Evolutionary conservation across 192 early-diverging fungal genomes (phyloP).

Genomic region (Rhizoclosmatium sp.): DNA sequence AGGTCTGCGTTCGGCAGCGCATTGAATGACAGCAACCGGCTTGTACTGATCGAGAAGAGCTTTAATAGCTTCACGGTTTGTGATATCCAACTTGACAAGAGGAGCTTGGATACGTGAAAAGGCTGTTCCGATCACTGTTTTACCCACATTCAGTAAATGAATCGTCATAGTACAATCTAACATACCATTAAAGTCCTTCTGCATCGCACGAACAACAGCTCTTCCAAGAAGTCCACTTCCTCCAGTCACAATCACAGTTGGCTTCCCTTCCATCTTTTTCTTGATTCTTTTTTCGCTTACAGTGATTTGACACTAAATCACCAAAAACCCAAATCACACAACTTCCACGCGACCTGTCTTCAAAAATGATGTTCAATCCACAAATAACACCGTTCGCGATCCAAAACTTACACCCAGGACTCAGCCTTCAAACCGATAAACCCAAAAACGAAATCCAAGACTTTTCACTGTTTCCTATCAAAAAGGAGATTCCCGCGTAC

Average conservation of each 20-base stretch:
- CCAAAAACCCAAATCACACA: too few relatives aligned
- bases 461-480: constrained; percentile 12
- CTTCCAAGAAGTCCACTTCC: constrained; percentile 86
- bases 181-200: constrained; percentile 57
- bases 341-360: background rate
- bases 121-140: constrained; percentile 73
- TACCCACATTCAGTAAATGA: background rate
- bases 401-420: background rate
- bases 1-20: constrained; percentile 86
- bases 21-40: constrained; percentile 80
- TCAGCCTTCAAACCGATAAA: background rate
- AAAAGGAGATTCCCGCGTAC: constrained; percentile 7
- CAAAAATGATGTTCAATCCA: background rate
- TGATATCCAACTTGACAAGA: constrained; percentile 73
- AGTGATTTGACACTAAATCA: too few relatives aligned
- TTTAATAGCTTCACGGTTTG: constrained; percentile 57
- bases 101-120: constrained; percentile 62
- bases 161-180: background rate
- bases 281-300: too few relatives aligned
- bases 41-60: constrained; percentile 61
- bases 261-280: too few relatives aligned
- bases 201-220: constrained; percentile 66
- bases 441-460: background rate
- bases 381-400: constrained; percentile 3
- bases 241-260: constrained; percentile 77